These are phyloP conservation scores for Suillus discolor DNA, from an alignment of 768 basidiomycete genomes.

Conservation along the genomic window DNA sequence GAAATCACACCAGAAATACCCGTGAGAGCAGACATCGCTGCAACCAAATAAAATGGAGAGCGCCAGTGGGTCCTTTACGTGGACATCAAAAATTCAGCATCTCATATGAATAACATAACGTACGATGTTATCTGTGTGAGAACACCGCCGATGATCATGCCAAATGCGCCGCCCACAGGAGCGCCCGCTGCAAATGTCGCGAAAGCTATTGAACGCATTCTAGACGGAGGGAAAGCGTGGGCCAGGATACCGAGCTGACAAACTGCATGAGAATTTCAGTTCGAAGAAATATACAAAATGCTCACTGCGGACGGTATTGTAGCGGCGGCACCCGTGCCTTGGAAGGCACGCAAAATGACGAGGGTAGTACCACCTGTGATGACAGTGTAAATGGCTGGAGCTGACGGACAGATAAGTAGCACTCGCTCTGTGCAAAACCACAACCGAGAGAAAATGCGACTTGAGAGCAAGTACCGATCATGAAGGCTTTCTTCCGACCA, in stretches of 20 bases:
- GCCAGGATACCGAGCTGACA: conserved; percentile 79
- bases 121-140: conserved; percentile 56
- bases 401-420: not conserved
- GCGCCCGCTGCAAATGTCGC: conserved; percentile 85
- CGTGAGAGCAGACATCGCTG: conserved; percentile 57
- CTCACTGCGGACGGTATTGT: conserved; percentile 71
- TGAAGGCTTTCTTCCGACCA: conserved; percentile 71
- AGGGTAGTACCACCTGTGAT: conserved; percentile 56
- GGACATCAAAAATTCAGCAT: conserved; percentile 1
- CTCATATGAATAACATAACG: conserved; percentile 8
- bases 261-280: conserved; percentile 6
- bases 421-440: conserved; percentile 58
- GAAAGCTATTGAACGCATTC: conserved; percentile 74
- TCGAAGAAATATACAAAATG: not conserved
- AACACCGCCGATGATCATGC: conserved; percentile 70
- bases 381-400: not conserved
- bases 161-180: conserved; percentile 77
- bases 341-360: conserved; percentile 72
- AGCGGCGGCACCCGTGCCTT: conserved; percentile 79
- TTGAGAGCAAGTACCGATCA: conserved; percentile 59
- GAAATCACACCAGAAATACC: conserved; percentile 55
- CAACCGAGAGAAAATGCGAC: conserved; percentile 62
- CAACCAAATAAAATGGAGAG: conserved; percentile 59
- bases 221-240: conserved; percentile 69
- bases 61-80: conserved; percentile 58